Conservation (phyloP, 2,329 filamentous ascomycete species). For the Samsoniella hepiali region DNA sequence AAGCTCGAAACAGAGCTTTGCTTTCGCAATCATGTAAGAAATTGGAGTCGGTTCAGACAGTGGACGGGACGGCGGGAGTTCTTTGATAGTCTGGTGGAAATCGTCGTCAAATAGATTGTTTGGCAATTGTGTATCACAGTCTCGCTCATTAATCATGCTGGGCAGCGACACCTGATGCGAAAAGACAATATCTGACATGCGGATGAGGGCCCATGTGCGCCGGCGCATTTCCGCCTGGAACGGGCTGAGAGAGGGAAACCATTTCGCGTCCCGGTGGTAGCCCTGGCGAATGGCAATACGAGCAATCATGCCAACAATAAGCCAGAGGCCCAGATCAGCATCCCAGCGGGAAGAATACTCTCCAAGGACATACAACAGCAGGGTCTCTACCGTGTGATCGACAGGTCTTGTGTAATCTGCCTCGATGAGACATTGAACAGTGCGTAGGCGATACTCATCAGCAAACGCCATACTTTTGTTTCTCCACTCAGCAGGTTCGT, state of each 20-base stretch:
- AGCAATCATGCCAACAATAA: slow-evolving; percentile 54
- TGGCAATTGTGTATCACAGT: slow-evolving; percentile 72
- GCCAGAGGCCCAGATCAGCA: slow-evolving; percentile 65
- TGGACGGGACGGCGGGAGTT: slow-evolving; percentile 65
- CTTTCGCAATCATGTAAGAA: slow-evolving; percentile 74
- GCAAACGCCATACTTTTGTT: slow-evolving; percentile 61
- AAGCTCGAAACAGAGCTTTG: slow-evolving; percentile 64
- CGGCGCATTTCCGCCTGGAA: slow-evolving; percentile 76
- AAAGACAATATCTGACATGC: slow-evolving; percentile 72
- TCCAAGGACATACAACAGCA: slow-evolving; percentile 71
- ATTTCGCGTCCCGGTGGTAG: slow-evolving; percentile 74
- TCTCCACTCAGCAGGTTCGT: slow-evolving; percentile 75
- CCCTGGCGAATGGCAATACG: slow-evolving; percentile 66
- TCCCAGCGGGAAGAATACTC: slow-evolving; percentile 73
- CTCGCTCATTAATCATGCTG: slow-evolving; percentile 68
- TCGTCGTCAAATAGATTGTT: slow-evolving; percentile 81
- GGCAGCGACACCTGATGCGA: slow-evolving; percentile 69
- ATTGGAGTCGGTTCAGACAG: slow-evolving; percentile 70
- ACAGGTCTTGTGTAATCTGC: slow-evolving; percentile 75
- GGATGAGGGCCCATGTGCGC: slow-evolving; percentile 66
- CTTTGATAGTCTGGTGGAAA: slow-evolving; percentile 65
- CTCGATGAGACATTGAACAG: slow-evolving; percentile 72
- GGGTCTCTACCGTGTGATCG: slow-evolving; percentile 73
- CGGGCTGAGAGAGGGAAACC: slow-evolving; percentile 67
- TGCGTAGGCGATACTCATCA: slow-evolving; percentile 64